Base-by-base conservation (phyloP, 78 protist species). In the Chrysochromulina tobinii region DNA sequence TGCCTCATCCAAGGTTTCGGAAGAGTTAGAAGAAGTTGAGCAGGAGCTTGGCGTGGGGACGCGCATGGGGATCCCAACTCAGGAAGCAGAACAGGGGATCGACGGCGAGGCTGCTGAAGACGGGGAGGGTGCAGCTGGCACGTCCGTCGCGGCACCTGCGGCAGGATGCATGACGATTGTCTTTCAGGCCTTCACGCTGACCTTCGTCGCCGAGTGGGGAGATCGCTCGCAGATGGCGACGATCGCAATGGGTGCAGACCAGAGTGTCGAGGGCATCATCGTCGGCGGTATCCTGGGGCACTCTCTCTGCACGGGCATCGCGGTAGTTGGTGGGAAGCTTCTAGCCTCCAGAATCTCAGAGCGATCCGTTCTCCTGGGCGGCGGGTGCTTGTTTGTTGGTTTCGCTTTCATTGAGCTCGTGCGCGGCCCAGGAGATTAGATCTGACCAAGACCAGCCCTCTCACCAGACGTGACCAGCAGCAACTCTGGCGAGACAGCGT, bases 141-240 rank as follows among this genome's bases (percentile, higher is more conserved):
- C 38, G 38, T 38, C 38, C 38, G 38, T 38, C 38, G 38, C 38
- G 38, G 38, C 38, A 38, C 7, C 20, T 0, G 86, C 66, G 86
- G 64, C 25, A 18, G 17, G 23, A 50, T 50, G n/a, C 79, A 27
- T 1, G 38, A 51, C 20, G 53, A 48, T 15, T 20, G 61, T 93
- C 48, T 8, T 88, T 59, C 95, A 94, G 55, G 81, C 95, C 12
- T 96, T 96, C 85, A 61, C 77, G 48, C 89, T 96, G 81, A 96
- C 97, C 59, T 94, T 96, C 91, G 54, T 96, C 20, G 97, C 97
- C 75, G 98, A 96, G 92, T 94, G 96, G 96, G 98, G 98, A 38
- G 98, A 96, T 89, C 95, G 98, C 27, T 94, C 96, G 21, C 98
- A 96, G 95, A 87, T 95, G 51, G 86, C 92, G 61, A 89, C 93